A percentile compares a stretch with the other conserved stretches of the same genome.
Evolutionary conservation across 2,329 filamentous ascomycete species (phyloP).

Genomic region (Fusarium haematococcum): DNA sequence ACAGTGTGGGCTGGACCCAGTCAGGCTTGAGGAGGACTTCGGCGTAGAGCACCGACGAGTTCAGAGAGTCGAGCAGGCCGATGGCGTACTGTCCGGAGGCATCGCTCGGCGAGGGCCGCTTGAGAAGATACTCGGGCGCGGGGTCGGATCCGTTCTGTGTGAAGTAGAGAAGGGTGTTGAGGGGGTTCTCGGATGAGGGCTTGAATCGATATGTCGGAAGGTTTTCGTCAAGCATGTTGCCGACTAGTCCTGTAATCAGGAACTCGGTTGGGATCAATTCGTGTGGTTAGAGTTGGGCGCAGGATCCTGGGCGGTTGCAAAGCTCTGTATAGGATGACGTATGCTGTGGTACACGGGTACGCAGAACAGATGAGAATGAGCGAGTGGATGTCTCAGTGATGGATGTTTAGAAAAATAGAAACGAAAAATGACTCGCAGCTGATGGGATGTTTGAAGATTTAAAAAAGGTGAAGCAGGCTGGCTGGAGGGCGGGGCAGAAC

Average conservation of each 20-base stretch:
- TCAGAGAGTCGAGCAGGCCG: conserved; percentile 85
- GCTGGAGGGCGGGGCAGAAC: neutral
- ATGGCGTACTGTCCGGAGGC: conserved; percentile 88
- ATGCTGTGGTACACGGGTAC: neutral
- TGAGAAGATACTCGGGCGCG: conserved; percentile 81
- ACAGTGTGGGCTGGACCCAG: conserved; percentile 86
- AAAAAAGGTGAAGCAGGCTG: conserved; percentile 2
- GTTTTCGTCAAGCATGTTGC: conserved; percentile 88
- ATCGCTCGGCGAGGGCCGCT: conserved; percentile 74
- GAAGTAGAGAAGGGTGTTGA: conserved; percentile 69
- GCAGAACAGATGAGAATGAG: neutral
- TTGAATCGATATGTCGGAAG: conserved; percentile 78
- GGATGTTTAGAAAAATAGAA: neutral
- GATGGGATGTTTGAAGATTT: neutral
- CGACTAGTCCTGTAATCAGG: neutral
- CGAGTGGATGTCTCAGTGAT: neutral
- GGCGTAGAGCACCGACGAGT: conserved; percentile 84
- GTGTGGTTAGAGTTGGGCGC: neutral
- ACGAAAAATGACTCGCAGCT: neutral
- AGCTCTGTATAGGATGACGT: conserved; percentile 19
- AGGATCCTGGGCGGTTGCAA: conserved; percentile 11
- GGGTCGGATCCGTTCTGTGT: conserved; percentile 84
- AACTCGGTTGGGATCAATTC: conserved; percentile 6
- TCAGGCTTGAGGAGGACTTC: conserved; percentile 87
- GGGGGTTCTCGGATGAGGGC: conserved; percentile 63